phyloP scores from a whole-genome alignment of 1,284 basidiomycete species.

The Leccinum olivaceoglutinosum region DNA sequence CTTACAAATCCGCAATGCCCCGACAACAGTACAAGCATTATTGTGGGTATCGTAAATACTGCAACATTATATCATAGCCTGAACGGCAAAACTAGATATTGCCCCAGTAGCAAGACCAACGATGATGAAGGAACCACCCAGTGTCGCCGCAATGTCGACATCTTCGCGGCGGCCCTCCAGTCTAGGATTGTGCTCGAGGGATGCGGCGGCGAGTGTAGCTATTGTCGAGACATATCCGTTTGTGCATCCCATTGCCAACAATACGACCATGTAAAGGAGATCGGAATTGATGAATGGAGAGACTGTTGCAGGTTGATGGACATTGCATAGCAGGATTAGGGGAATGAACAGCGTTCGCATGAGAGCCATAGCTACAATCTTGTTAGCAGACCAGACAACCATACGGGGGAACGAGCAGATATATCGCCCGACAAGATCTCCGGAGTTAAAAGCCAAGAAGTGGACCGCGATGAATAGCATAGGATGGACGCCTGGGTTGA shows the following conservation, averaged over 20 bases:
- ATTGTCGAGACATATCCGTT: conserved; percentile 73
- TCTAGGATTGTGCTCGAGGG: conserved; percentile 64
- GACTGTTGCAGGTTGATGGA: conserved; percentile 39
- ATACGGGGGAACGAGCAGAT: conserved; percentile 64
- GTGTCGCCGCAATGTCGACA: conserved; percentile 78
- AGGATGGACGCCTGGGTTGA: conserved; percentile 54
- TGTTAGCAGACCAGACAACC: conserved; percentile 60
- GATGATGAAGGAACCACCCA: conserved; percentile 75
- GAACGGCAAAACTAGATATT: conserved; percentile 72
- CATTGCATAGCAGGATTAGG: conserved; percentile 80
- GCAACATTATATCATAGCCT: conserved; percentile 55
- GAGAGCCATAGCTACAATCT: conserved; percentile 59
- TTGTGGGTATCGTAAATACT: not conserved
- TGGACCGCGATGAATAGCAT: conserved; percentile 68
- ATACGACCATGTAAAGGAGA: conserved; percentile 64
- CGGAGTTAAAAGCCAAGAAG: conserved; percentile 70
- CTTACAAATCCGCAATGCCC: too few species aligned
- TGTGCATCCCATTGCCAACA: conserved; percentile 67
- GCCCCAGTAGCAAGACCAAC: conserved; percentile 75
- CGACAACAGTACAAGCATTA: not conserved
- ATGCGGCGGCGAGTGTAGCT: conserved; percentile 70
- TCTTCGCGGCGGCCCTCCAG: conserved; percentile 63
- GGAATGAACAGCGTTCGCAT: conserved; percentile 77
- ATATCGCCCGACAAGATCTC: conserved; percentile 76
- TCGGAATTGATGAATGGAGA: conserved; percentile 67